Conservation (phyloP, 345 rosid species). For the Conringia planisiliqua region DNA sequence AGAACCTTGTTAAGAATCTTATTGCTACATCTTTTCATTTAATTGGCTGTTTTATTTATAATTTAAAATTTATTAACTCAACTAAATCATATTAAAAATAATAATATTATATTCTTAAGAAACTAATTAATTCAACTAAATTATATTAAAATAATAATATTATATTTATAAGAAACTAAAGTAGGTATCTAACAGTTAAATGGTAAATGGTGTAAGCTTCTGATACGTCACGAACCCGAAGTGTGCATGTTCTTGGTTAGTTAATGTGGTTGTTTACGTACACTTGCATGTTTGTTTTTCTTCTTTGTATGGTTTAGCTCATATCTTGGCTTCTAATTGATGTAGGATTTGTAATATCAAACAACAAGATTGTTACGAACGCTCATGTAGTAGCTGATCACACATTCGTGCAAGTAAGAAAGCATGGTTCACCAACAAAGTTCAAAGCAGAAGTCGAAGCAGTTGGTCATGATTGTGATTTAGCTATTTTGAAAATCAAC, state of each 20-base stretch:
- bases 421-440: conserved; percentile 67
- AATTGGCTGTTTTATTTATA: too few relatives aligned
- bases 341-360: conserved; percentile 39
- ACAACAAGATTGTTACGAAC: conserved; percentile 61
- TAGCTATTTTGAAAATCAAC: conserved; percentile 58
- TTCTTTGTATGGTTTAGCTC: not conserved
- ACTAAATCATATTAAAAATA: too few relatives aligned
- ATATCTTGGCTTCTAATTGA: not conserved
- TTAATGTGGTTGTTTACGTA: not conserved
- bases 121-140: too few relatives aligned
- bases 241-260: not conserved
- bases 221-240: not conserved
- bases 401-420: conserved; percentile 69
- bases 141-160: too few relatives aligned
- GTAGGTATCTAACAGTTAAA: too few relatives aligned
- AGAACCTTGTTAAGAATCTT: too few relatives aligned
- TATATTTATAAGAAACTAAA: too few relatives aligned
- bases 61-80: too few relatives aligned
- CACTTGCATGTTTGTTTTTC: not conserved
- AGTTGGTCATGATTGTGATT: conserved; percentile 76
- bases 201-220: too few relatives aligned
- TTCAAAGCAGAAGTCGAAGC: conserved; percentile 59
- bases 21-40: too few relatives aligned
- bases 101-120: too few relatives aligned
- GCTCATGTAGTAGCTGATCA: conserved; percentile 83